phyloP scores from a whole-genome alignment of 768 basidiomycete genomes.

The Russula griseocarnosa region DNA sequence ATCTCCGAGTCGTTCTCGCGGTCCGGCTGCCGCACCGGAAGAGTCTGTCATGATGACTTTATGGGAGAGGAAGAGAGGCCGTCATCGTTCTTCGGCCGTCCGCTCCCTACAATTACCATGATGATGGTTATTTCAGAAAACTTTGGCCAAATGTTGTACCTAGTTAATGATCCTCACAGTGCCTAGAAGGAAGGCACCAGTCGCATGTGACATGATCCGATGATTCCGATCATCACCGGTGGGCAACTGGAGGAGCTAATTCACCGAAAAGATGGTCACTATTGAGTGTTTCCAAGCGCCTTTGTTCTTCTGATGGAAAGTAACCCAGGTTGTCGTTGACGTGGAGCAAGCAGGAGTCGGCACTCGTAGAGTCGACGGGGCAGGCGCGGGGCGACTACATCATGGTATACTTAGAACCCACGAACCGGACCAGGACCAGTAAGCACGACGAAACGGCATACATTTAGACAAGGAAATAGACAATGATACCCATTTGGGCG shows the following conservation, averaged over 20 bases:
- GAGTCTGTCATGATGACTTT: too few relatives aligned
- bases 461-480: too few relatives aligned
- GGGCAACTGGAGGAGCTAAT: not conserved
- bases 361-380: too few relatives aligned
- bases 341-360: not conserved
- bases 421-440: slow-evolving; percentile 19
- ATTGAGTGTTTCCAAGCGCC: not conserved
- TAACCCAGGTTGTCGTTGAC: not conserved
- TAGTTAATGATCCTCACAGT: not conserved
- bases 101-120: too few relatives aligned
- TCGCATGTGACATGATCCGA: not conserved
- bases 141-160: not conserved
- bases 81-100: too few relatives aligned
- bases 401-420: not conserved
- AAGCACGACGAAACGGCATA: not conserved
- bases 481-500: not conserved
- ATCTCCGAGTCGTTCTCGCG: too few relatives aligned
- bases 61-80: too few relatives aligned
- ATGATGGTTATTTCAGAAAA: too few relatives aligned
- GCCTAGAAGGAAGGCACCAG: not conserved
- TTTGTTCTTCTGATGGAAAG: slow-evolving; percentile 9
- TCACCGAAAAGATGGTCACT: not conserved
- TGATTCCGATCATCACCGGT: too few relatives aligned
- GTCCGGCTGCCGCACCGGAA: too few relatives aligned
- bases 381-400: not conserved